phyloP scores from a whole-genome alignment of 129 eudicot species.

The Arctium lappa region DNA sequence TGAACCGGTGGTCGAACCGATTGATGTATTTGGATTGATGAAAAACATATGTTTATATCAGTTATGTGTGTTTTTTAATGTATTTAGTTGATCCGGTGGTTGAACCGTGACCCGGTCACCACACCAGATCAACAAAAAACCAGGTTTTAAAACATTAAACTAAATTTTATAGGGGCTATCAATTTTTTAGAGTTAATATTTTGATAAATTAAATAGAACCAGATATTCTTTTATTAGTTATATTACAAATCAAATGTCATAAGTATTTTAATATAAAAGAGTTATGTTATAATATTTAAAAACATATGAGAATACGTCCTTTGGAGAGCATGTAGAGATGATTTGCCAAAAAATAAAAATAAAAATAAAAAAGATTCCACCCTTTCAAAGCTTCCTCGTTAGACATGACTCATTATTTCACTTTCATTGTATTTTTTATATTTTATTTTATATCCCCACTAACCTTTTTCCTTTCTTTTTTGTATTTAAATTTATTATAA shows the following conservation, averaged over 20 bases:
- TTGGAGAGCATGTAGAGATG: conserved; percentile 38
- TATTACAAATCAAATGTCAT: not conserved
- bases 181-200: not conserved
- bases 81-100: too few relatives aligned
- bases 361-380: conserved; percentile 17
- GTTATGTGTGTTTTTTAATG: too few relatives aligned
- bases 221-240: not conserved
- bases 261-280: not conserved
- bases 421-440: conserved; percentile 12
- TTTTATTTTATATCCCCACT: conserved; percentile 14
- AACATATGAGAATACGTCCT: conserved; percentile 14
- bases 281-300: not conserved
- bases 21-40: too few relatives aligned
- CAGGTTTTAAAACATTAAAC: too few relatives aligned
- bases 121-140: too few relatives aligned
- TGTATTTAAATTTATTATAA: not conserved
- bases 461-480: not conserved
- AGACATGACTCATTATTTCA: conserved; percentile 25
- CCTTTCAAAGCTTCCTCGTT: conserved; percentile 29
- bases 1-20: too few relatives aligned
- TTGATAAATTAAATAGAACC: not conserved
- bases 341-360: not conserved
- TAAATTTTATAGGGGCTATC: not conserved
- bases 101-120: too few relatives aligned
- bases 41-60: too few relatives aligned